Conservation (phyloP, 2,329 filamentous ascomycete genomes). For the Magnaporthiopsis rhizophila region DNA sequence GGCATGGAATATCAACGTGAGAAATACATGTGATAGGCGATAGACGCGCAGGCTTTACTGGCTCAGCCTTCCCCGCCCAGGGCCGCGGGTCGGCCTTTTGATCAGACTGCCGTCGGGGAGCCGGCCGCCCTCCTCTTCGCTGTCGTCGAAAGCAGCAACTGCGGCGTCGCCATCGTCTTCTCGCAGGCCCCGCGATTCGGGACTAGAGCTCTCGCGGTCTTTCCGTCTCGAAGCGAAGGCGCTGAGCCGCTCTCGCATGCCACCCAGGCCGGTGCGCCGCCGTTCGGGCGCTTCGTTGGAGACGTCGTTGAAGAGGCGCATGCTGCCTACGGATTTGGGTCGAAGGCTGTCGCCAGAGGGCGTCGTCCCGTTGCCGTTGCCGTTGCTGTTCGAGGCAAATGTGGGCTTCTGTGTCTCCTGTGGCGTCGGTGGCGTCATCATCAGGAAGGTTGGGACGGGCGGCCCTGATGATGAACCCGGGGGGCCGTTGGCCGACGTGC, state of each 20-base stretch:
- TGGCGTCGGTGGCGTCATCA: conserved; percentile 41
- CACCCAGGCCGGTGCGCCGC: conserved; percentile 12
- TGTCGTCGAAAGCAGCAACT: conserved; percentile 2
- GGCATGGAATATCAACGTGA: neutral
- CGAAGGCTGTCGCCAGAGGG: conserved; percentile 15
- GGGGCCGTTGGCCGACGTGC: conserved; percentile 7
- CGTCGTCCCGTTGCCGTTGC: neutral
- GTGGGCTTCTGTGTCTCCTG: conserved; percentile 13
- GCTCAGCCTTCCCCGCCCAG: neutral
- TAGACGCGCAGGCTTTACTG: neutral
- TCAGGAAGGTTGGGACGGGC: conserved; percentile 30
- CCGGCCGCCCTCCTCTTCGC: neutral
- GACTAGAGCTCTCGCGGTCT: conserved; percentile 11
- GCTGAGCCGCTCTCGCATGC: conserved; percentile 17
- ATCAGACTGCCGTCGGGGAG: neutral
- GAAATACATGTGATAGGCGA: too few species aligned
- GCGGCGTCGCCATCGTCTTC: neutral
- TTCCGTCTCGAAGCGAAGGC: conserved; percentile 19
- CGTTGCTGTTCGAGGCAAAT: conserved; percentile 9
- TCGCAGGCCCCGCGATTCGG: neutral
- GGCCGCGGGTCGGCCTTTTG: neutral
- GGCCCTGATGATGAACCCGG: neutral
- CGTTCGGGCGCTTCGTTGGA: conserved; percentile 8
- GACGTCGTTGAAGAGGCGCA: neutral
- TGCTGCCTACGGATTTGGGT: conserved; percentile 13